phyloP scores from a whole-genome alignment of 116 monocot species.

The Dioscorea cayenensis region DNA sequence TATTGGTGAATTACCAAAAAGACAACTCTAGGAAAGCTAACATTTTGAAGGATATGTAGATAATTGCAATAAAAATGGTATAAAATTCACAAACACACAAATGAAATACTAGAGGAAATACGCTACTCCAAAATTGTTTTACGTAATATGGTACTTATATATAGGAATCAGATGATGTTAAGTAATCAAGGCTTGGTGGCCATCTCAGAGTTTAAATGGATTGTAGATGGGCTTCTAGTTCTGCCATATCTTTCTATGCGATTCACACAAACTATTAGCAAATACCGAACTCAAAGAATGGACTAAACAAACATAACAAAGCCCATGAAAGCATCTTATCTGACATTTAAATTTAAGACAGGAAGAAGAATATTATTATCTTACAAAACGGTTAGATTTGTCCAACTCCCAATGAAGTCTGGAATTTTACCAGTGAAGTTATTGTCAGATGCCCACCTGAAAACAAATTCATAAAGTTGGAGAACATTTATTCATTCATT shows the following conservation, averaged over 20 bases:
- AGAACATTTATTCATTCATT: not conserved
- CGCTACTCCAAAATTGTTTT: no score
- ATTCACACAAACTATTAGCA: no score
- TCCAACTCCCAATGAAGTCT: conserved; percentile 6
- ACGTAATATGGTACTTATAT: no score
- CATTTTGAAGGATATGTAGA: not conserved
- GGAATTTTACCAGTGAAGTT: conserved; percentile 17
- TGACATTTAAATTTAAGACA: not conserved
- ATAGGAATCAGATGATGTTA: no score
- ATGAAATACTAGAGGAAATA: no score
- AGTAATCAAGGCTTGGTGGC: no score
- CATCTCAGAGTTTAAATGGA: no score
- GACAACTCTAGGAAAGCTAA: not conserved
- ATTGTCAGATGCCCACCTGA: conserved; percentile 17
- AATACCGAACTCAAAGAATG: not conserved
- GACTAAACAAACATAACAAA: not conserved
- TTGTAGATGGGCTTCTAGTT: no score
- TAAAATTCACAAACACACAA: not conserved
- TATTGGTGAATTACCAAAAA: not conserved
- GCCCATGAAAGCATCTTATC: no score
- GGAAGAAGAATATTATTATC: not conserved
- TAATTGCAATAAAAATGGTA: not conserved
- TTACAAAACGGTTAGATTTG: conserved; percentile 14
- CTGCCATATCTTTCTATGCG: no score
- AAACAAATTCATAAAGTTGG: not conserved